Percentiles rank a stretch among this genome's conserved stretches.
Conservation (phyloP, 805 yeast genomes). For the Schizosaccharomyces japonicus region DNA sequence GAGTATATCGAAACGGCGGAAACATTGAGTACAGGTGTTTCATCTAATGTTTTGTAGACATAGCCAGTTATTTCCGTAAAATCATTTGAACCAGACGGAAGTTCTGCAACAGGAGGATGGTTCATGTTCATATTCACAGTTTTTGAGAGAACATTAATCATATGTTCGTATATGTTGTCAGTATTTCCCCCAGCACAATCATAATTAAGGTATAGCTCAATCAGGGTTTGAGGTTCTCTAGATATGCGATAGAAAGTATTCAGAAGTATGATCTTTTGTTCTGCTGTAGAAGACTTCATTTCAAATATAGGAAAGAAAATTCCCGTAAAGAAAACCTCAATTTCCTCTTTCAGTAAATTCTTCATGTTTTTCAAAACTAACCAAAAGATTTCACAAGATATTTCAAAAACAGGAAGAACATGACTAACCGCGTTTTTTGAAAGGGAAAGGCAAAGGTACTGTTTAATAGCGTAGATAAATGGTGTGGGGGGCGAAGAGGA, state of each 20-base stretch:
- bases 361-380: conserved; percentile 59
- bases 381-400: conserved; percentile 90
- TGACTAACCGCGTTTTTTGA: conserved; percentile 86
- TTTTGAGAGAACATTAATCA: conserved; percentile 54
- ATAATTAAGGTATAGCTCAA: conserved; percentile 81
- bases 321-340: conserved; percentile 79
- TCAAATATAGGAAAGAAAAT: conserved; percentile 87
- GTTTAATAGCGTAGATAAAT: conserved; percentile 57
- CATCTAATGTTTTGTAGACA: conserved; percentile 14
- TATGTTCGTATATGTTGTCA: conserved; percentile 64
- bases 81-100: too few species aligned
- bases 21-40: conserved; percentile 39
- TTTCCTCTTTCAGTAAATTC: conserved; percentile 70
- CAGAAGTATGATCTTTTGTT: conserved; percentile 72
- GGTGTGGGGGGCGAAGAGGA: conserved; percentile 23
- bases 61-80: too few species aligned
- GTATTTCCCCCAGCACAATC: conserved; percentile 55
- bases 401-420: conserved; percentile 73
- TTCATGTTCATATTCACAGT: neutral
- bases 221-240: conserved; percentile 68
- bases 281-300: conserved; percentile 71
- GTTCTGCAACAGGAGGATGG: conserved; percentile 43
- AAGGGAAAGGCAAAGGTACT: conserved; percentile 56
- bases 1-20: conserved; percentile 60
- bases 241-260: conserved; percentile 61